Evolutionary conservation across 2,329 filamentous ascomycete genomes (phyloP).

Genomic region (Aschersonia sp.): DNA sequence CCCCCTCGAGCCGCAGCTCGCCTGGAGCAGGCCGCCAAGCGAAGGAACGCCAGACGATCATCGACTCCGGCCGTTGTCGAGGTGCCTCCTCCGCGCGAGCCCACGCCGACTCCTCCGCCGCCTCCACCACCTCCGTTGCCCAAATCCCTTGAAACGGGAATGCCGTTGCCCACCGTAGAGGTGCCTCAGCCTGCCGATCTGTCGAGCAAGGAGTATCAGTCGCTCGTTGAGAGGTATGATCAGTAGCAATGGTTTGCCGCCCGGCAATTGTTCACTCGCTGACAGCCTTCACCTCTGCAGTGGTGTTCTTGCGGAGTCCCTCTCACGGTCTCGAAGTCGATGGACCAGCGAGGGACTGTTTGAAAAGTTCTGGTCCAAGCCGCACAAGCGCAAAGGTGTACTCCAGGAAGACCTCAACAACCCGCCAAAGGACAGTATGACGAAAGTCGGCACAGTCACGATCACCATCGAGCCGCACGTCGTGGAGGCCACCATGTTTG

Average conservation of each 20-base stretch:
- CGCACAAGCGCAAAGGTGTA: constrained; percentile 50
- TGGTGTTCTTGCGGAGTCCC: constrained; percentile 59
- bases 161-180: constrained; percentile 57
- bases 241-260: neutral
- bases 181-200: constrained; percentile 51
- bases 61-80: constrained; percentile 26
- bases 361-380: constrained; percentile 66
- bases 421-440: constrained; percentile 56
- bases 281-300: constrained; percentile 23
- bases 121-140: constrained; percentile 36
- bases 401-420: constrained; percentile 50
- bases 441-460: constrained; percentile 56
- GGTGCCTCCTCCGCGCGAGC: constrained; percentile 16
- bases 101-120: constrained; percentile 14
- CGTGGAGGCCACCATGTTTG: constrained; percentile 61
- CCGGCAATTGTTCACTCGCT: neutral
- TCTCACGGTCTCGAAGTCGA: constrained; percentile 56
- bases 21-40: constrained; percentile 44
- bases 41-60: constrained; percentile 38
- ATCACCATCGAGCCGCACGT: constrained; percentile 70
- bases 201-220: constrained; percentile 53
- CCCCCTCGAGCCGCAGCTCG: constrained; percentile 47
- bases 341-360: constrained; percentile 62
- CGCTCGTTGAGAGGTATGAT: constrained; percentile 52
- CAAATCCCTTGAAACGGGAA: constrained; percentile 45